Percentiles rank a stretch among this genome's conserved stretches.
Evolutionary conservation across 208 protist genomes (phyloP).

Genomic region (Phytomonas sp.): DNA sequence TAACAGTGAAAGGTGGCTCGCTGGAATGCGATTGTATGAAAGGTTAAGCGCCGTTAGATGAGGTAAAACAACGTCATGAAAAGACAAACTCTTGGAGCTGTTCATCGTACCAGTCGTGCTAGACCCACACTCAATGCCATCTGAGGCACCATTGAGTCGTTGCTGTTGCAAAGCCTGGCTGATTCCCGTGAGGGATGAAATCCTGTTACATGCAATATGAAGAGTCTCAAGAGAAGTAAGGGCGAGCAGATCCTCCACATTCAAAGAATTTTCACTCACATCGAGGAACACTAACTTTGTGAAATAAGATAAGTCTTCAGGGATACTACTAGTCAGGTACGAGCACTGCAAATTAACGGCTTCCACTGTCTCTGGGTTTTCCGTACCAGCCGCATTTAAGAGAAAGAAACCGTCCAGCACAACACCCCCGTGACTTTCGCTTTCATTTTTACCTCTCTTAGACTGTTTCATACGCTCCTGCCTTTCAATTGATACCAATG

Average conservation of each 20-base stretch:
- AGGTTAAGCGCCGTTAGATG: slow-evolving; percentile 63
- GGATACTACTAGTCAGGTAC: slow-evolving; percentile 44
- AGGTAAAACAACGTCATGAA: slow-evolving; percentile 22
- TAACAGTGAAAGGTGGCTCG: slow-evolving; percentile 45
- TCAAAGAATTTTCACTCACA: slow-evolving; percentile 72
- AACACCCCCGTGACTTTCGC: slow-evolving; percentile 22
- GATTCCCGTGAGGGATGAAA: slow-evolving; percentile 30
- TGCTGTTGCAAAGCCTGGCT: neutral
- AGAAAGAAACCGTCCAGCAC: slow-evolving; percentile 78
- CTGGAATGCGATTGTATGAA: slow-evolving; percentile 73
- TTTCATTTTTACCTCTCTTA: slow-evolving; percentile 17
- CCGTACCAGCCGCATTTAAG: slow-evolving; percentile 44
- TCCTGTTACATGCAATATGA: slow-evolving; percentile 73
- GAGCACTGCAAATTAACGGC: slow-evolving; percentile 63
- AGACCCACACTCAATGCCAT: slow-evolving; percentile 17
- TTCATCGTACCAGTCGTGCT: slow-evolving; percentile 18
- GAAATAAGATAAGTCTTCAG: slow-evolving; percentile 75
- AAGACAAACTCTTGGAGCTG: neutral
- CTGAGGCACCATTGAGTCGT: neutral
- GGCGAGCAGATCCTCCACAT: slow-evolving; percentile 47
- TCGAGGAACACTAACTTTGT: slow-evolving; percentile 57
- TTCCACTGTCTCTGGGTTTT: slow-evolving; percentile 62
- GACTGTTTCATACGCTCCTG: slow-evolving; percentile 29
- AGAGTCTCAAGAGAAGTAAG: slow-evolving; percentile 59
- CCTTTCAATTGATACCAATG: slow-evolving; percentile 33